Evolutionary conservation across 2,329 filamentous ascomycete species (phyloP), one percentile per base, ranked within the genome.

Genomic region (Boeremia lycopersici): DNA sequence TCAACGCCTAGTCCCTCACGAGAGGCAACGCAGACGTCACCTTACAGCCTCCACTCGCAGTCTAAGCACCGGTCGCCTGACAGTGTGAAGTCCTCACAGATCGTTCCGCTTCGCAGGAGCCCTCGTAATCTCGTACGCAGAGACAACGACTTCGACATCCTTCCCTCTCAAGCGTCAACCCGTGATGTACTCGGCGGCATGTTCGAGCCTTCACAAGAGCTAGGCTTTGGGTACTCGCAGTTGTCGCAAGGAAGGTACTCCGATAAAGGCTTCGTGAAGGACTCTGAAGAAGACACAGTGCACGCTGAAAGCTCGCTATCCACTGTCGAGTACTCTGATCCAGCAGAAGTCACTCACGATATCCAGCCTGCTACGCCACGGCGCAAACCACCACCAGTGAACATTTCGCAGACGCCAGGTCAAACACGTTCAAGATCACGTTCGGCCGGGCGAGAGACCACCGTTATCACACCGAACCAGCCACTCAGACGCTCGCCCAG

Each of bases 271-370:
- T 64, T 59, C 19, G 57, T 72, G n/a, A 71, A 69, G 42, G 67
- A 73, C 39, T 73, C 71, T 1, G 70, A 70, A 23, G 69, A 74
- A 33, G 64, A 60, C 34, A 72, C 60, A 26, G 29, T 64, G n/a
- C 62, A 59, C 19, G 69, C 72, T n/a, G 67, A 69, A 49, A 51
- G 59, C 8, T 70, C 66, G 0, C 39, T 71, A 4, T 71, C 71
- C 11, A 71, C 65, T 12, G 44, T 62, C 3, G 64, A 51, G 5
- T 51, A 60, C 34, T 69, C 70, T 4, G 65, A 69, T 45, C 29
- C 46, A 10, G 47, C 4, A 25, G 35, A 47, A 5, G 26, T 43
- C n/a, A 26, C 38, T 12, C 51, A 54, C 6, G 15, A 33, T 28
- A 11, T 30, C 9, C 48, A 56, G 28, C 25, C 46, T 29, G 31